Base-by-base conservation (phyloP, 2,329 filamentous ascomycete genomes). In the Falciphora oryzae region DNA sequence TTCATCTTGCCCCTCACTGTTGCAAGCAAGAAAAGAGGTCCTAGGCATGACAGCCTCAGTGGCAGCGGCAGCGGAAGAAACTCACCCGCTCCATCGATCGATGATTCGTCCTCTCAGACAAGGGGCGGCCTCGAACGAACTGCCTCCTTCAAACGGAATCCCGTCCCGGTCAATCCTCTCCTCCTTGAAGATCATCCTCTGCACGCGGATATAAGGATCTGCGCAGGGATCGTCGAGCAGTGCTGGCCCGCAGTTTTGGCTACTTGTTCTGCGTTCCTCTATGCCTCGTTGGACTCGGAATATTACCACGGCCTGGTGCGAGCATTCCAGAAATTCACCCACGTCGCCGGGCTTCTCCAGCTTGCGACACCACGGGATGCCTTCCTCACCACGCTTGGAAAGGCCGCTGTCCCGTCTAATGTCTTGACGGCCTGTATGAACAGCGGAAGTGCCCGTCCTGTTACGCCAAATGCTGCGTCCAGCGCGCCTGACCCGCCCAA, bases 201-300 rank as follows among this genome's bases (percentile, higher is more conserved):
- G 11, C 83, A 88, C 63, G 74, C 81, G 1, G 89, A 92, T 62
- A 87, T 98, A 65, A 86, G 88, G 71, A 86, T 87, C 2, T 94
- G 92, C 70, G 92, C 92, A 16, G 84, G 84, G 13, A 89, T 99
- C 64, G 90, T 99, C 29, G 92, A 96, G 4, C 85, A 91, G 69
- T 98, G 94, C 74, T 99, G 95, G 95, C 95, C 95, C 60, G 95
- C 95, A 16, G 89, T 98, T 56, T 84, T 99, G 61, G 94, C 95
- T 1, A 95, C 93, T 2, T 97, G 93, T 71, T 99, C 95, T 0
- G 97, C 94, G 0, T 99, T 98, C 73, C 79, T 99, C 25, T 96
- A 96, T 73, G 92, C 95, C 35, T 88, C 94, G 0, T 80, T 99
- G 4, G 95, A 99, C 73, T 90, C 92, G 1, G 93, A 97, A 63